Conservation (phyloP, 176 grass and related monocot genomes). For the Musa schizocarpa region DNA sequence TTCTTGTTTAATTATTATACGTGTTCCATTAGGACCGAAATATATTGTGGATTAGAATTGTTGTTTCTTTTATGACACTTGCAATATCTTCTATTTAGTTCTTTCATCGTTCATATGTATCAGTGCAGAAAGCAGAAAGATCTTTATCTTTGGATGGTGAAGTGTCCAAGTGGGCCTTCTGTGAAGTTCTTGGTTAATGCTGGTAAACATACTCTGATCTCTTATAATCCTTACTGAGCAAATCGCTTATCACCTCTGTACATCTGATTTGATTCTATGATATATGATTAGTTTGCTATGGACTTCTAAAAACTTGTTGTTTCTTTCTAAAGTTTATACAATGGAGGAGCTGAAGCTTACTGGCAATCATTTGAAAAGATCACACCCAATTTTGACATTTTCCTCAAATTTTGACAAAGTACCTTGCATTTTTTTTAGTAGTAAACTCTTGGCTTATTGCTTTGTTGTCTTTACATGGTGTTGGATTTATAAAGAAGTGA, state of each 20-base stretch:
- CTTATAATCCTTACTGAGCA: neutral
- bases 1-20: neutral
- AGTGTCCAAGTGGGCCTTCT: constrained; percentile 63
- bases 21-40: neutral
- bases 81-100: constrained; percentile 9
- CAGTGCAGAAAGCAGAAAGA: constrained; percentile 67
- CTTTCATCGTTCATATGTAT: neutral
- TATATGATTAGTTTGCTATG: too few species aligned
- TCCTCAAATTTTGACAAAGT: too few species aligned
- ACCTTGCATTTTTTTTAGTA: constrained; percentile 27
- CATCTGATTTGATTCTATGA: too few species aligned
- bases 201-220: constrained; percentile 26
- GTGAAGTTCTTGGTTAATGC: constrained; percentile 89
- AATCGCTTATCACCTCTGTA: too few species aligned
- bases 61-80: neutral
- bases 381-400: constrained; percentile 59
- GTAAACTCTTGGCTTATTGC: too few species aligned
- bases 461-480: too few species aligned
- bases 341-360: constrained; percentile 99
- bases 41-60: neutral
- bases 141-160: constrained; percentile 90
- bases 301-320: neutral
- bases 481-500: too few species aligned
- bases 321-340: constrained; percentile 50
- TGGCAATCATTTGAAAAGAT: constrained; percentile 88